Percentiles rank a stretch among this genome's conserved stretches.
Evolutionary conservation across 495 filamentous ascomycete genomes (phyloP).

Genomic region (Xylaria sp.): DNA sequence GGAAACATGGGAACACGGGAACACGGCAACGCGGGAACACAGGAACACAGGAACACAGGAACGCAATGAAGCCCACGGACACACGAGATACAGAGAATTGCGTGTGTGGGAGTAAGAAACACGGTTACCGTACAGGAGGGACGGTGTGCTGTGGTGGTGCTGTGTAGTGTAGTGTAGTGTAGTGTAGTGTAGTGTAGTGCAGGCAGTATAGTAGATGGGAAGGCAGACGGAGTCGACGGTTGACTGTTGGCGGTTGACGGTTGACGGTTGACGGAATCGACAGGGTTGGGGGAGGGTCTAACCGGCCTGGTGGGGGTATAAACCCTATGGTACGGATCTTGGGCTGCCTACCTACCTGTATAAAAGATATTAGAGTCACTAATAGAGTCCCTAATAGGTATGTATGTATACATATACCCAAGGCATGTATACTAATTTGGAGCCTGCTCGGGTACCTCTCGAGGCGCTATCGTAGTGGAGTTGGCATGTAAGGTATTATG

Average conservation of each 20-base stretch:
- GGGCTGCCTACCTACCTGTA: constrained; percentile 7
- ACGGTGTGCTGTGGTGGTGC: no score
- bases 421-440: no score
- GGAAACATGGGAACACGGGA: no score
- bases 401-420: no score
- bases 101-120: neutral
- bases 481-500: neutral
- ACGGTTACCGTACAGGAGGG: neutral
- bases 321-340: constrained; percentile 11
- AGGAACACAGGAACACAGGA: no score
- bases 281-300: constrained; percentile 12
- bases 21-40: no score
- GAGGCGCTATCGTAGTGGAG: no score
- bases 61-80: constrained; percentile 3
- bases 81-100: constrained; percentile 6
- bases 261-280: neutral
- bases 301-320: neutral
- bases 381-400: no score
- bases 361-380: no score
- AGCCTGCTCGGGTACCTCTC: no score
- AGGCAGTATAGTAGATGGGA: neutral
- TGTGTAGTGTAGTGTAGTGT: neutral
- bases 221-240: constrained; percentile 6
- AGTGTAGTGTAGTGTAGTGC: neutral
- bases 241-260: no score